Base-by-base conservation (phyloP, 352 stramenopile genomes). In the Globisporangium yorkense region DNA sequence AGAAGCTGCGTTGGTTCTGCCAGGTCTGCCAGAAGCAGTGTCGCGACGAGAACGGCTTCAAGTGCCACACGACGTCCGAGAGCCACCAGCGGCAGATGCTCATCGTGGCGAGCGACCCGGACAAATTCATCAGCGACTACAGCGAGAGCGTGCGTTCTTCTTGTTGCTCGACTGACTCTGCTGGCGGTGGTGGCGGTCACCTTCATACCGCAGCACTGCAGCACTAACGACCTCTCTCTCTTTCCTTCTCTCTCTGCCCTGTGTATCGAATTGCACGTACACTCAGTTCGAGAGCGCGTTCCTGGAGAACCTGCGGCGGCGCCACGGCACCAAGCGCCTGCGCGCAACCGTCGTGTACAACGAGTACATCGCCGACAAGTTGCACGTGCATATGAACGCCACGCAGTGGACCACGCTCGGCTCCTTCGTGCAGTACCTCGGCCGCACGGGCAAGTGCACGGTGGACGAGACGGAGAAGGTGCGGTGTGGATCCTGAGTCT, bases 11-110 rank as follows among this genome's bases (percentile, higher is more conserved):
- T 21, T 99, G 96, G 88, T 98, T 97, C 73, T 99, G 97, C 70
- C 96, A 99, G 77, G 98, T 99, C 72, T 99, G 97, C 71, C 73
- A 96, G 69, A 99, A 99, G 78, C 97, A 99, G 77, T 99, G 97
- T 71, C 91, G 97, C n/a, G 97, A 99, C 67, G 97, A 99, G 72
- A 99, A 99, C 76, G 97, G 97, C 16, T 99, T 99, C 80, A 99
- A 99, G 80, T 99, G 96, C 67, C 97, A 99, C 79, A 90, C 96
- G 35, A 97, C 81, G 12, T 98, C 88, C 37, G 97, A 99, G 66
- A 93, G 89, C 7, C 97, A 99, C 79, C 80, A 99, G 60, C 88
- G 97, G 46, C 95, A 99, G 79, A 99, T 99, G 96, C 84, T 98
- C 61, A 91, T 99, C 52, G 98, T 99, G 56, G 89, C 89, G 9